Evolutionary conservation across 352 stramenopile species (phyloP).

Genomic region (Globisporangium mamillatum): DNA sequence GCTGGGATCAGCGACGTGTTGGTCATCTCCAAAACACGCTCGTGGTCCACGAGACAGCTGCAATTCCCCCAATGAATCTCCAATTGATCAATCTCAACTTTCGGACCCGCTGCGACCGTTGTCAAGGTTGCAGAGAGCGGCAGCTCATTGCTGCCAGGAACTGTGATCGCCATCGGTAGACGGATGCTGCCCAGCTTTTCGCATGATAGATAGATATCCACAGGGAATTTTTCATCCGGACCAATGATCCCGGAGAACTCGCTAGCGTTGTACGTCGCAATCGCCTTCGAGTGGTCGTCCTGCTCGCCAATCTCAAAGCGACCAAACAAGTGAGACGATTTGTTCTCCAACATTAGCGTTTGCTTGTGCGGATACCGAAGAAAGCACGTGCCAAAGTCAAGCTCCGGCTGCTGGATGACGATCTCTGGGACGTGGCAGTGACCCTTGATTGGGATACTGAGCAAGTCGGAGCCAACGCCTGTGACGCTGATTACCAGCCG

Average conservation of each 20-base stretch:
- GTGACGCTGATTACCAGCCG: slow-evolving; percentile 90
- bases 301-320: slow-evolving; percentile 90
- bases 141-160: slow-evolving; percentile 86
- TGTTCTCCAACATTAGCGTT: slow-evolving; percentile 88
- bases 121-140: slow-evolving; percentile 87
- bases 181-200: slow-evolving; percentile 91
- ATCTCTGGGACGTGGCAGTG: slow-evolving; percentile 88
- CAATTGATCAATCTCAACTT: slow-evolving; percentile 75
- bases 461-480: slow-evolving; percentile 85
- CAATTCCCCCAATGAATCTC: slow-evolving; percentile 91
- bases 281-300: slow-evolving; percentile 80
- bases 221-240: slow-evolving; percentile 47
- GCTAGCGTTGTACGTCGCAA: slow-evolving; percentile 78
- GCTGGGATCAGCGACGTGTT: slow-evolving; percentile 91
- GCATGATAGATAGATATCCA: slow-evolving; percentile 85
- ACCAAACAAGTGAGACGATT: slow-evolving; percentile 65
- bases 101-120: slow-evolving; percentile 81
- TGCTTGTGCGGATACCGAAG: slow-evolving; percentile 91
- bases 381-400: slow-evolving; percentile 91
- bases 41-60: slow-evolving; percentile 85
- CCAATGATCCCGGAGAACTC: slow-evolving; percentile 60
- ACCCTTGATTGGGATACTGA: slow-evolving; percentile 88
- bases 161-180: slow-evolving; percentile 83
- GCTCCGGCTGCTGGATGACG: slow-evolving; percentile 47
- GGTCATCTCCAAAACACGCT: slow-evolving; percentile 68